Base-by-base conservation (phyloP, 2,329 filamentous ascomycete species). In the Hirsutella thompsonii region DNA sequence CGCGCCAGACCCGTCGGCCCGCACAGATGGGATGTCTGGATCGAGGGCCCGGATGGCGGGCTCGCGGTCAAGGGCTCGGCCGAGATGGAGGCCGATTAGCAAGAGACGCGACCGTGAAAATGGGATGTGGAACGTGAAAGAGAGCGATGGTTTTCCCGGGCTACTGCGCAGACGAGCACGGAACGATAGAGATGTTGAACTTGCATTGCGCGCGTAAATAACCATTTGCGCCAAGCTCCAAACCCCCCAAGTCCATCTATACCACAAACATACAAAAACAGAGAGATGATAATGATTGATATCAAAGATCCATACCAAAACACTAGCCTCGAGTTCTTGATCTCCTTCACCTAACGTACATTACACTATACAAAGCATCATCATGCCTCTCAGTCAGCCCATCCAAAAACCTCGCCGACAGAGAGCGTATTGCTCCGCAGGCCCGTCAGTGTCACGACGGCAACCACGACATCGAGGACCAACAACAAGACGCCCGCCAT, bases 401-500 rank as follows among this genome's bases (percentile, higher is more conserved):
- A 92, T 13, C 92, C 90, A 74, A 96, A 96, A 3, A 94, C 79
- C 53, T 94, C 87, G 6, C 78, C 79, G 10, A 95, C 77, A 49
- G 87, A 85, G 46, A 85, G 57, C 2, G 80, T 81, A 57, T 87
- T 93, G 55, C 75, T 80, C 53, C 89, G 70, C 41, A 87, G 72
- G 1, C 86, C 88, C 21, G 76, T 64, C 42, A 95, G 58, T n/a
- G 79, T 76, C 14, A 94, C 69, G 13, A 80, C 47, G 8, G 92
- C 71, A 1, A 74, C 73, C 2, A 92, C 71, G 4, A 93, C 48
- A 55, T 96, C 90, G 9, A 94, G 79, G 20, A 89, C 70, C 14
- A 90, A 54, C 44, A 96, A 58, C 38, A 83, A 72, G 3, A 74
- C 63, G 0, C 79, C 81, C 0, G 82, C 87, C 57, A 86, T 74